Evolutionary conservation across 129 eudicot species (phyloP).

Genomic region (Chrysanthemum lavandulifolium): DNA sequence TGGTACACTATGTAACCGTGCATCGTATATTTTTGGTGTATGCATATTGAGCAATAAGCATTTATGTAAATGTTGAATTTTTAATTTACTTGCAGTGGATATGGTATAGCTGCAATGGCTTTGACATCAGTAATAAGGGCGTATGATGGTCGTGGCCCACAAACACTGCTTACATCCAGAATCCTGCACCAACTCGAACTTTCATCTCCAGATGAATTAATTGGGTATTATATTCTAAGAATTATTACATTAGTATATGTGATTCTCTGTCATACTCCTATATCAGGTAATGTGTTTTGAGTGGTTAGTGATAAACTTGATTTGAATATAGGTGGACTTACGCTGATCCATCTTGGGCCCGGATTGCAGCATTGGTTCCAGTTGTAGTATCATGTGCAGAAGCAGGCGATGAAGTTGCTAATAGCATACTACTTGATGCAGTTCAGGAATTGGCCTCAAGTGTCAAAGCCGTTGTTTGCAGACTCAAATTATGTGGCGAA

Average conservation of each 20-base stretch:
- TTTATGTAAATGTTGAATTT: constrained; percentile 9
- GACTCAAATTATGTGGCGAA: constrained; percentile 78
- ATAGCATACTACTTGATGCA: constrained; percentile 66
- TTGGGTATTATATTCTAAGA: constrained; percentile 61
- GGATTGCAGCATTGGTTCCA: constrained; percentile 88
- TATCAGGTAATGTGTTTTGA: background rate
- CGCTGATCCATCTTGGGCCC: constrained; percentile 95
- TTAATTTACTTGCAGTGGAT: constrained; percentile 64
- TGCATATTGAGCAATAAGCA: background rate
- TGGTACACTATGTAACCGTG: background rate
- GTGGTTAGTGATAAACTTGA: constrained; percentile 15
- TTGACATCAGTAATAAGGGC: constrained; percentile 91
- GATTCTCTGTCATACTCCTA: background rate
- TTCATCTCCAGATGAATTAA: constrained; percentile 87
- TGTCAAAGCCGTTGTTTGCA: constrained; percentile 81
- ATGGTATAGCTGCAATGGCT: constrained; percentile 93
- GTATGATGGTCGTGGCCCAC: constrained; percentile 96
- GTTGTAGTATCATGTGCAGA: constrained; percentile 82
- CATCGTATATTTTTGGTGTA: background rate
- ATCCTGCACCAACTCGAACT: constrained; percentile 66
- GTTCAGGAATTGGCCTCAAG: constrained; percentile 88
- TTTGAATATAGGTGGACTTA: constrained; percentile 84
- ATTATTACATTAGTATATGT: constrained; percentile 5
- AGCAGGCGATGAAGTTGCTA: constrained; percentile 84
- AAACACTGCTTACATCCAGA: constrained; percentile 57